phyloP scores from a whole-genome alignment of 352 stramenopile species.

The Peronospora farinosa region DNA sequence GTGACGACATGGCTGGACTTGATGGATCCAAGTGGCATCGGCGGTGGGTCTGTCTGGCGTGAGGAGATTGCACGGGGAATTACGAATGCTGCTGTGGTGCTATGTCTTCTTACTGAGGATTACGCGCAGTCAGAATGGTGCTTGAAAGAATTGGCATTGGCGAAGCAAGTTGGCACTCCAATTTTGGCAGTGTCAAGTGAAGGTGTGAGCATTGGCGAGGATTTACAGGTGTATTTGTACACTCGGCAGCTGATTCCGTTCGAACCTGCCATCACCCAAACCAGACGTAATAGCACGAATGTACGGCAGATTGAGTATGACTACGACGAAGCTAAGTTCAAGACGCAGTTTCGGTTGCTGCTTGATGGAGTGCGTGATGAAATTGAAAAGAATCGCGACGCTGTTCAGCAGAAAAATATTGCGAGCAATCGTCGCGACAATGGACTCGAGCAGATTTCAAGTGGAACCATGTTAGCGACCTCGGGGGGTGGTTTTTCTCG shows the following conservation, averaged over 20 bases:
- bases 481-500: slow-evolving; percentile 35
- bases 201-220: slow-evolving; percentile 53
- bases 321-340: slow-evolving; percentile 66
- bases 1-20: slow-evolving; percentile 84
- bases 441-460: slow-evolving; percentile 25
- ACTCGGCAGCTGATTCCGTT: slow-evolving; percentile 79
- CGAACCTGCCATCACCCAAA: slow-evolving; percentile 54
- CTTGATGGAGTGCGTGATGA: slow-evolving; percentile 79
- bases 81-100: slow-evolving; percentile 62
- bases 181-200: slow-evolving; percentile 74
- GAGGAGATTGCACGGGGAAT: slow-evolving; percentile 79
- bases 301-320: slow-evolving; percentile 70
- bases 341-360: slow-evolving; percentile 66
- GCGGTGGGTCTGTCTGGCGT: slow-evolving; percentile 71
- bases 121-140: slow-evolving; percentile 80
- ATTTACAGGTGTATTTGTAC: slow-evolving; percentile 81
- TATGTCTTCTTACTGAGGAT: slow-evolving; percentile 76
- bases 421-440: slow-evolving; percentile 25
- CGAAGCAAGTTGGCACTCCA: slow-evolving; percentile 73
- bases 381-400: slow-evolving; percentile 67
- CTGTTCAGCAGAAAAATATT: slow-evolving; percentile 36
- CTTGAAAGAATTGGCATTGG: slow-evolving; percentile 74
- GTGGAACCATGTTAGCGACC: slow-evolving; percentile 21
- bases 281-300: slow-evolving; percentile 47
- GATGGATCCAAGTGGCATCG: slow-evolving; percentile 82